A percentile compares a stretch with the other conserved stretches of the same genome.
These are phyloP conservation scores for Hanseniaspora lachancei DNA, from an alignment of 805 yeast genomes.

Conservation along the genomic window DNA sequence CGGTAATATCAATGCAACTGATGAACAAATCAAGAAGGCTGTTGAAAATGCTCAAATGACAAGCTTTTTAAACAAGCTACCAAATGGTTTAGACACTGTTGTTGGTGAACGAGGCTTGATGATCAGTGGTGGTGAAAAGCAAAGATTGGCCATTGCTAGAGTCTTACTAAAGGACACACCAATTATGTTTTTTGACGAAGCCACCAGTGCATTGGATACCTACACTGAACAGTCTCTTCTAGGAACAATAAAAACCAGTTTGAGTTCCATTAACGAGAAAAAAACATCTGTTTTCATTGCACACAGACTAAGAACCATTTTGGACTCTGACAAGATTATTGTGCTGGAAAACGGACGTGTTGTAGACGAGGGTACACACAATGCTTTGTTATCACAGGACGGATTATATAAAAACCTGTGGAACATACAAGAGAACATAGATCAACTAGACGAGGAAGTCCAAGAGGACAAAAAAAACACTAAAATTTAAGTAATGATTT, in stretches of 20 bases:
- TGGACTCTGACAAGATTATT: conserved; percentile 86
- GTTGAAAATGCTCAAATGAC: conserved; percentile 60
- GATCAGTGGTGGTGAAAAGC: conserved; percentile 99
- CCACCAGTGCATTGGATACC: conserved; percentile 91
- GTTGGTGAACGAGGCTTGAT: conserved; percentile 98
- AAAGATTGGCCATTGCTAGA: conserved; percentile 84
- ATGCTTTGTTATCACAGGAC: conserved; percentile 38
- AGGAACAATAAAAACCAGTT: conserved; percentile 56
- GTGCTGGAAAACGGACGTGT: conserved; percentile 70
- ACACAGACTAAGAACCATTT: conserved; percentile 82
- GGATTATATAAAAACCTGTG: conserved; percentile 65
- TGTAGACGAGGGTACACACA: conserved; percentile 79
- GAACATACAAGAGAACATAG: conserved; percentile 80
- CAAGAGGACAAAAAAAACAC: conserved; percentile 18
- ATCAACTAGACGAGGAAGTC: conserved; percentile 32
- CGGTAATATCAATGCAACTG: conserved; percentile 62
- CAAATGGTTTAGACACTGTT: conserved; percentile 70
- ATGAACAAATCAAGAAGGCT: conserved; percentile 53
- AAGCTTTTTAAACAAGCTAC: conserved; percentile 50
- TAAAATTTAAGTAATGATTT: too few relatives aligned
- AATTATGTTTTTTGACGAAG: conserved; percentile 91
- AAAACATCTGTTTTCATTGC: conserved; percentile 81
- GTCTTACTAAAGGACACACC: conserved; percentile 75
- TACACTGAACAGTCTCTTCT: conserved; percentile 83
- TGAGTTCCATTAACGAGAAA: conserved; percentile 35